phyloP scores from a whole-genome alignment of 1,284 basidiomycete genomes.

The Marasmius tenuissimus region DNA sequence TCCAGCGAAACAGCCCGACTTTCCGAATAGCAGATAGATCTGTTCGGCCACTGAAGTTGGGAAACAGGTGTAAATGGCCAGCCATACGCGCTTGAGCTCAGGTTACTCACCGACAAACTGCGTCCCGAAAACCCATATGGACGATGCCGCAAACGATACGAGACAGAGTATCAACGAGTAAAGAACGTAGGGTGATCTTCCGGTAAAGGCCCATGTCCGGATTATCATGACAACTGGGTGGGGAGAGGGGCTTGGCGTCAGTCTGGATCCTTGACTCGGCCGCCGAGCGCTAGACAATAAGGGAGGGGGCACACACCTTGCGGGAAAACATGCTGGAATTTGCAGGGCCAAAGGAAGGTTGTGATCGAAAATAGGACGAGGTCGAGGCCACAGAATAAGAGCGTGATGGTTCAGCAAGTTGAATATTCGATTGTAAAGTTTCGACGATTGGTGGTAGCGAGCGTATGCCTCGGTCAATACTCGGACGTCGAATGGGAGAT shows the following conservation, averaged over 20 bases:
- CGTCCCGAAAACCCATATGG: slow-evolving; percentile 16
- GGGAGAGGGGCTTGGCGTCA: not conserved
- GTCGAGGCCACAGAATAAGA: not conserved
- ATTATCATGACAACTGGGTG: slow-evolving; percentile 24
- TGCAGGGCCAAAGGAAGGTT: too few relatives aligned
- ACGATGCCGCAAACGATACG: slow-evolving; percentile 3
- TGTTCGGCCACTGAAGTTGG: slow-evolving; percentile 6
- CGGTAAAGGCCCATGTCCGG: slow-evolving; percentile 27
- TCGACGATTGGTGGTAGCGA: too few relatives aligned
- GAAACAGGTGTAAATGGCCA: not conserved
- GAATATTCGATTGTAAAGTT: too few relatives aligned
- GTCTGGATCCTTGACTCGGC: not conserved
- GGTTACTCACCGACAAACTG: slow-evolving; percentile 14
- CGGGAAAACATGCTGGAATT: not conserved
- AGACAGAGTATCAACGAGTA: slow-evolving; percentile 12
- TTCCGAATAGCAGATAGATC: slow-evolving; percentile 7
- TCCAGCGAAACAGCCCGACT: slow-evolving; percentile 16
- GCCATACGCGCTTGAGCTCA: not conserved
- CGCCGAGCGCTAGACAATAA: not conserved
- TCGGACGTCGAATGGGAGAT: too few relatives aligned
- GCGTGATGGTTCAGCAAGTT: too few relatives aligned
- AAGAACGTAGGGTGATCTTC: slow-evolving; percentile 16
- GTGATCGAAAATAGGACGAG: not conserved
- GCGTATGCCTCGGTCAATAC: too few relatives aligned
- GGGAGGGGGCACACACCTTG: not conserved